Evolutionary conservation across 768 basidiomycete genomes (phyloP).

Genomic region (Tulasnella calospora): DNA sequence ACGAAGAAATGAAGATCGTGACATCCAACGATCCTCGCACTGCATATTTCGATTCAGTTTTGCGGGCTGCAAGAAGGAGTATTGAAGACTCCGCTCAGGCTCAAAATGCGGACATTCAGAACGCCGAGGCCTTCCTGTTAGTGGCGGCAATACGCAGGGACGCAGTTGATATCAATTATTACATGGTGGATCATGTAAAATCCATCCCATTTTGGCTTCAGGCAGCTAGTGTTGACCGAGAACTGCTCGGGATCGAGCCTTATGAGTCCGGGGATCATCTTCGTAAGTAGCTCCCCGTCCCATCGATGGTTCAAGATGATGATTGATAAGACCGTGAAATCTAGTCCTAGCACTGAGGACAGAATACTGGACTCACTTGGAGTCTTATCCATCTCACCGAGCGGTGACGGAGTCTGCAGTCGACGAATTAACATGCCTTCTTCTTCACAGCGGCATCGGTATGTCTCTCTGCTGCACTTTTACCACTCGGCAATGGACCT

Average conservation of each 20-base stretch:
- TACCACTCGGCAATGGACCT: neutral
- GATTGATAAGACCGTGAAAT: neutral
- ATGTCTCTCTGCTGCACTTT: neutral
- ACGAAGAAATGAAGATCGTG: neutral
- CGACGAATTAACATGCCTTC: neutral
- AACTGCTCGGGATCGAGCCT: neutral
- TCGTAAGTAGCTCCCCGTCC: neutral
- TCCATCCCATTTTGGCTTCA: neutral
- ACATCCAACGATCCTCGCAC: neutral
- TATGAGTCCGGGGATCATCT: neutral
- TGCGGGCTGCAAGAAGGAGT: neutral
- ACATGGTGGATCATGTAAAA: neutral
- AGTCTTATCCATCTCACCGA: neutral
- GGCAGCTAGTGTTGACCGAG: neutral
- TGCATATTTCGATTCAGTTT: neutral
- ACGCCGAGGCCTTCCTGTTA: neutral
- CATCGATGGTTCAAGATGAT: neutral
- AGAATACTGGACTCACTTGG: neutral
- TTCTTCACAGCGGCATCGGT: neutral
- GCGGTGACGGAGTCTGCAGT: neutral
- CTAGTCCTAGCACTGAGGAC: neutral
- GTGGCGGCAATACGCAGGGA: neutral
- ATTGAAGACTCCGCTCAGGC: neutral
- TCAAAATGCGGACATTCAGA: neutral
- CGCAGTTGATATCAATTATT: neutral